Conservation (phyloP, 306 rosid genomes). For the Quercus gilva region DNA sequence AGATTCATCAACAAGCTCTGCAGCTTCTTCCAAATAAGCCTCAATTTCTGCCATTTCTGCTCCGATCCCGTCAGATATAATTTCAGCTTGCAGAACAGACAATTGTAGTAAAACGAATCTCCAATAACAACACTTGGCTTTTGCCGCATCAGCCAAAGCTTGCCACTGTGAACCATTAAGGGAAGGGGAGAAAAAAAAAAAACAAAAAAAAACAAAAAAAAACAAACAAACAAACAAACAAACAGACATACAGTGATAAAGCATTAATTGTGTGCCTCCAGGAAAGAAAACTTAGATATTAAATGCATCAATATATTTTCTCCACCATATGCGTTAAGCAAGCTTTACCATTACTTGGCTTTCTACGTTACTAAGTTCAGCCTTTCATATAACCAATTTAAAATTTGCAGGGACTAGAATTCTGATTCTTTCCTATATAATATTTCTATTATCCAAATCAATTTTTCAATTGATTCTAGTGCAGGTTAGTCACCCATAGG, state of each 20-base stretch:
- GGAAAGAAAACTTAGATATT: neutral
- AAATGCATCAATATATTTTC: neutral
- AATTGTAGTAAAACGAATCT: conserved; percentile 76
- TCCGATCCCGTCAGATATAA: conserved; percentile 65
- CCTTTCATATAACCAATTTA: neutral
- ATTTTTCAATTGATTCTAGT: neutral
- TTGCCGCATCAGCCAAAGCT: conserved; percentile 84
- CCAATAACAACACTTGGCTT: conserved; percentile 84
- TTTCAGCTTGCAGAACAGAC: conserved; percentile 79
- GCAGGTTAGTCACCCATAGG: no score
- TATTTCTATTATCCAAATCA: neutral
- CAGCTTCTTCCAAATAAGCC: conserved; percentile 88
- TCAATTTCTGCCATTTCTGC: conserved; percentile 73
- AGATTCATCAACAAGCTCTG: conserved; percentile 78
- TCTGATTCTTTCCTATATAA: neutral
- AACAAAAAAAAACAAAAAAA: no score
- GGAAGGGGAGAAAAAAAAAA: neutral
- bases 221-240: neutral
- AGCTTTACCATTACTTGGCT: neutral
- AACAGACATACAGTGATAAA: neutral
- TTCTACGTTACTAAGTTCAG: neutral
- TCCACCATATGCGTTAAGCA: neutral
- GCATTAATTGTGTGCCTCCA: neutral
- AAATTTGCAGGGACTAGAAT: conserved; percentile 3
- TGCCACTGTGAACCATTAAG: conserved; percentile 59